Base-by-base conservation (phyloP, 176 grass and related monocot species). In the Hordeum marinum region DNA sequence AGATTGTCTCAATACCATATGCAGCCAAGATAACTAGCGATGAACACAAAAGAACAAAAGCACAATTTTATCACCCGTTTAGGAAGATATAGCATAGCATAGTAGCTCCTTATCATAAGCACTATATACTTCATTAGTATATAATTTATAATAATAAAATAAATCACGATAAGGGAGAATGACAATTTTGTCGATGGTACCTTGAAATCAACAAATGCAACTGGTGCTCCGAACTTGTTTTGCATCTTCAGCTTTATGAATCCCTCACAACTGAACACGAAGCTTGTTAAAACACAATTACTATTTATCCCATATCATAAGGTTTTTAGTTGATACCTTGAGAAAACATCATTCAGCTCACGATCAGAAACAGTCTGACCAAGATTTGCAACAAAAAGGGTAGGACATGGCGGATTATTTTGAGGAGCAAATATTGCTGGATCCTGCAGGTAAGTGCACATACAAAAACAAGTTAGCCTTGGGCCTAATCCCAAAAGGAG, bases 171-270 rank as follows among this genome's bases (percentile, higher is more conserved):
- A 20, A 23, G 36, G 14, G 25, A 80, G 34, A 65, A 25, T 68
- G 29, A 1, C 0, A 3, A 1, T 39, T 82, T 46, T 69, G 17
- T 81, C 40, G 26, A 62, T 31, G 42, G 35, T 98, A 98, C 96
- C 91, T 85, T 86, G 36, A 94, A 99, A 83, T 99, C 96, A 89
- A 94, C 93, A 89, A 99, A 99, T 86, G 96, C 96, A 92, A 93
- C 91, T 82, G 91, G 94, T 63, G 79, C 61, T 77, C 93, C 93
- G 72, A 45, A 88, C 64, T 95, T 95, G 27, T 93, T 96, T 95
- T 99, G 96, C 89, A 92, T 88, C 90, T 99, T 99, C 21, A 94
- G 36, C 67, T 92, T 99, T 80, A 99, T 72, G 41, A 99, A 99
- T 59, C 93, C 96, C 31, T 72, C 75, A 21, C 88, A 99, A 83